A percentile compares a stretch with the other conserved stretches of the same genome.
Evolutionary conservation across 306 rosid species (phyloP).

Genomic region (Fragaria iinumae): DNA sequence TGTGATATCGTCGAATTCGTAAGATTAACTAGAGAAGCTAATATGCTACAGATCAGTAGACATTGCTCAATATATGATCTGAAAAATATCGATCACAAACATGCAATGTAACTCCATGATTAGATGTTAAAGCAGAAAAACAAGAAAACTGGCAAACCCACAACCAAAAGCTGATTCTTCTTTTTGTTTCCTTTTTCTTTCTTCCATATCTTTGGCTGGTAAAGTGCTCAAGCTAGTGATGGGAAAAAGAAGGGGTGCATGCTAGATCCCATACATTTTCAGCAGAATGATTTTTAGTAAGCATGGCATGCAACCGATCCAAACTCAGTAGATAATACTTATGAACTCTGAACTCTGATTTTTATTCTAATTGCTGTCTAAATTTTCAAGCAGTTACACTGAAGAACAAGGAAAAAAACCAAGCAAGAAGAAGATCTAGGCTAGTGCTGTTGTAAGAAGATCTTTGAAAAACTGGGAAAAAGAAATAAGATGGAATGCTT

Average conservation of each 20-base stretch:
- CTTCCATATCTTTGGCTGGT: slow-evolving; percentile 6
- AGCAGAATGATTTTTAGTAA: neutral
- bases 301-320: neutral
- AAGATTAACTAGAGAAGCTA: neutral
- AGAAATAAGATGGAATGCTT: neutral
- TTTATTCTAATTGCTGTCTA: neutral
- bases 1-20: neutral
- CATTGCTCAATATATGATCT: neutral
- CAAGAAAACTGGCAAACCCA: neutral
- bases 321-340: neutral
- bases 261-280: slow-evolving; percentile 5
- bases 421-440: neutral
- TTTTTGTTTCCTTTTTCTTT: slow-evolving; percentile 7
- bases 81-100: neutral
- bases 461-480: neutral
- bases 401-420: neutral
- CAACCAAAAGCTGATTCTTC: slow-evolving; percentile 7
- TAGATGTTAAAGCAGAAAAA: neutral
- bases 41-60: neutral
- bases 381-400: neutral
- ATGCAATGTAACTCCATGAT: neutral
- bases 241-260: slow-evolving; percentile 1
- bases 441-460: neutral
- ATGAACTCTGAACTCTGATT: neutral
- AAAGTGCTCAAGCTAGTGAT: slow-evolving; percentile 12